Evolutionary conservation across 2,329 filamentous ascomycete species (phyloP).

Genomic region (Penicillium corylophilum): DNA sequence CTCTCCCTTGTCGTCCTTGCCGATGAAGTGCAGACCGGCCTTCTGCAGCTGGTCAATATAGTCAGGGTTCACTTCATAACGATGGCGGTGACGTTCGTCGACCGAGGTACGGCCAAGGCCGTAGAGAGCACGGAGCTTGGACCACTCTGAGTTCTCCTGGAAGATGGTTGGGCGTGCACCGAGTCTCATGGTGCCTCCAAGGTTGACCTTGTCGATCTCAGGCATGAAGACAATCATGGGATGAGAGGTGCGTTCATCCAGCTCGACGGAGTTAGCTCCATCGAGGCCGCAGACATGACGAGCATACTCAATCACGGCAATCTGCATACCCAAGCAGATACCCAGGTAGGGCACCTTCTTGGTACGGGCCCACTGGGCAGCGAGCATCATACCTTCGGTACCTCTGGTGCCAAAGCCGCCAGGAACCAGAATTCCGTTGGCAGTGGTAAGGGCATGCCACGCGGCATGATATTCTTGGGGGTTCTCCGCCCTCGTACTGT

Average conservation of each 20-base stretch:
- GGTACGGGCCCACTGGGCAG: slow-evolving; percentile 78
- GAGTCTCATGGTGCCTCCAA: neutral
- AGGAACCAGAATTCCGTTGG: neutral
- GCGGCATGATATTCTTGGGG: neutral
- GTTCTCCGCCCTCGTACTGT: neutral
- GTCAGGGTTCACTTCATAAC: neutral
- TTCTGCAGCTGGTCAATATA: slow-evolving; percentile 63
- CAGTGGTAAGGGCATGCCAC: neutral
- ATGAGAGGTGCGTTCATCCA: slow-evolving; percentile 57
- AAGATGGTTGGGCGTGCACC: neutral
- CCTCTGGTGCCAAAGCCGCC: neutral
- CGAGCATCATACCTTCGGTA: slow-evolving; percentile 84
- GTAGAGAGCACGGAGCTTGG: neutral
- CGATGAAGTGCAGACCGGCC: slow-evolving; percentile 71
- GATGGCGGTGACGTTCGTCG: neutral
- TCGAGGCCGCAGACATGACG: slow-evolving; percentile 68
- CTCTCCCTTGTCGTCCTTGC: slow-evolving; percentile 73
- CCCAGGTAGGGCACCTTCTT: slow-evolving; percentile 80
- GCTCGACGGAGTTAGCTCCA: slow-evolving; percentile 57
- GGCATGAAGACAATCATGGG: slow-evolving; percentile 23
- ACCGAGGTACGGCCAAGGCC: slow-evolving; percentile 42
- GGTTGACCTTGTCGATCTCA: neutral
- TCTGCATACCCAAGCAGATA: slow-evolving; percentile 88
- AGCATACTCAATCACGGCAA: slow-evolving; percentile 86
- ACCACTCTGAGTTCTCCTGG: neutral